A percentile compares a stretch with the other conserved stretches of the same genome.
These are phyloP conservation scores for Epichloe sibirici DNA, from an alignment of 2,329 filamentous ascomycete genomes.

Conservation along the genomic window DNA sequence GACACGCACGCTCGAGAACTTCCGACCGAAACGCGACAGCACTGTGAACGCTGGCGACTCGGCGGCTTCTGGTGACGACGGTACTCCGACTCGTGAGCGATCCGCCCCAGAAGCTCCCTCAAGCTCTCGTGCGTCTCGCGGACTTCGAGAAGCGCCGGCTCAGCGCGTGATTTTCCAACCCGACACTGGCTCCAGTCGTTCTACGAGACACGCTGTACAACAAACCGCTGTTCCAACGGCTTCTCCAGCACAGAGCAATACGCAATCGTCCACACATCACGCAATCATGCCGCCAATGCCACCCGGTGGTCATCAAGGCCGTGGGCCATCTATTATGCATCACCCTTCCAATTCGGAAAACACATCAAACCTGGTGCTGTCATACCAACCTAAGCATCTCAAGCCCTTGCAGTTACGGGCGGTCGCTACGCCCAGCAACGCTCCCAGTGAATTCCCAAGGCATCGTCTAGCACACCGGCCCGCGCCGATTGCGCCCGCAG, in stretches of 20 bases:
- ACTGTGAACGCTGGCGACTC: conserved; percentile 43
- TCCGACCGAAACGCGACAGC: conserved; percentile 34
- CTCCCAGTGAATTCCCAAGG: conserved; percentile 49
- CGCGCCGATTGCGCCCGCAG: conserved; percentile 13
- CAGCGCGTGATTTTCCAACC: conserved; percentile 78
- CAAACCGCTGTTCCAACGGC: conserved; percentile 25
- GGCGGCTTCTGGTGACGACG: conserved; percentile 47
- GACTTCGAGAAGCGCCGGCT: conserved; percentile 69
- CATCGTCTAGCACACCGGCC: conserved; percentile 30
- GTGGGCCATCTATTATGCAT: conserved; percentile 34
- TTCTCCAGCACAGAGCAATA: conserved; percentile 15
- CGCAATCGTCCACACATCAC: conserved; percentile 22
- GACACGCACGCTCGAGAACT: conserved; percentile 69
- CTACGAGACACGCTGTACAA: conserved; percentile 44
- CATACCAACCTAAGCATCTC: conserved; percentile 55
- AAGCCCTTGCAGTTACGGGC: conserved; percentile 57
- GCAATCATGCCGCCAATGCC: conserved; percentile 19
- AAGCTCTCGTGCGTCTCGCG: conserved; percentile 46
- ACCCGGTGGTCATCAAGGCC: conserved; percentile 18
- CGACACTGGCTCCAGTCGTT: conserved; percentile 54
- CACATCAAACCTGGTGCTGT: conserved; percentile 48
- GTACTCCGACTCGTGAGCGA: conserved; percentile 43
- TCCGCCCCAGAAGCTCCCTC: conserved; percentile 39
- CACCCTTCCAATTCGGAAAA: conserved; percentile 44
- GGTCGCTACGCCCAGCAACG: conserved; percentile 63